These are phyloP conservation scores for Aspergillus ostianus DNA, from an alignment of 495 filamentous ascomycete genomes.

Conservation along the genomic window DNA sequence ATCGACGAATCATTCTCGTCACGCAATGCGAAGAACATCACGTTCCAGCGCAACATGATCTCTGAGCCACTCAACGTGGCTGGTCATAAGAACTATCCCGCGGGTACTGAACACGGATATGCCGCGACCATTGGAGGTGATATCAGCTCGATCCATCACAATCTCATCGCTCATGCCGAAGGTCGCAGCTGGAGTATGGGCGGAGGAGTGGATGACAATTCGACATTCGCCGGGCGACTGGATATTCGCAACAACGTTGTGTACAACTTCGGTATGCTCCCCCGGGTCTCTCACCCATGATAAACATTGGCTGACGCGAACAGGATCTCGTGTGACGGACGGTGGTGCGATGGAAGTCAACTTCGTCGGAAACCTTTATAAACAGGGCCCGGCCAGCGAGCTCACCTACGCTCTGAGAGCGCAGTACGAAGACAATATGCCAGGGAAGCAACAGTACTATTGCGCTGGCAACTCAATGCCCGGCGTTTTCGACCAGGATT, in stretches of 20 bases:
- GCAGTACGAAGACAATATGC: conserved; percentile 13
- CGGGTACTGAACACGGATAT: conserved; percentile 12
- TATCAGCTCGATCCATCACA: conserved; percentile 10
- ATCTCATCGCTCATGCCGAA: conserved; percentile 14
- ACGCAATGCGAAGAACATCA: conserved; percentile 10
- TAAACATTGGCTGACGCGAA: neutral
- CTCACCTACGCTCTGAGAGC: conserved; percentile 8
- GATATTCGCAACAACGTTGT: conserved; percentile 17
- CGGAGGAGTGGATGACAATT: conserved; percentile 10
- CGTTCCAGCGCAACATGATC: conserved; percentile 14
- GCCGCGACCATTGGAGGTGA: conserved; percentile 15
- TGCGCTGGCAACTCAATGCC: conserved; percentile 15
- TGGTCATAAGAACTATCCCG: conserved; percentile 14
- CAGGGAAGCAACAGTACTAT: conserved; percentile 13
- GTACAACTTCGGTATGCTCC: conserved; percentile 12
- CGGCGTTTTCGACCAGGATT: conserved; percentile 13
- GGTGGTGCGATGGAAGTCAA: conserved; percentile 16
- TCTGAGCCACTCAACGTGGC: conserved; percentile 15
- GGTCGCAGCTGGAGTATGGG: conserved; percentile 16
- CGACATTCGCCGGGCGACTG: conserved; percentile 9
- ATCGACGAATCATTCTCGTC: conserved; percentile 12
- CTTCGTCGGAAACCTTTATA: conserved; percentile 14
- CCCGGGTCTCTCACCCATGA: neutral
- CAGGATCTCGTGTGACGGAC: conserved; percentile 12
- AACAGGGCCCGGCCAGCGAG: conserved; percentile 9